Conservation (phyloP, 805 yeast genomes). For the Peterozyma xylosa region DNA sequence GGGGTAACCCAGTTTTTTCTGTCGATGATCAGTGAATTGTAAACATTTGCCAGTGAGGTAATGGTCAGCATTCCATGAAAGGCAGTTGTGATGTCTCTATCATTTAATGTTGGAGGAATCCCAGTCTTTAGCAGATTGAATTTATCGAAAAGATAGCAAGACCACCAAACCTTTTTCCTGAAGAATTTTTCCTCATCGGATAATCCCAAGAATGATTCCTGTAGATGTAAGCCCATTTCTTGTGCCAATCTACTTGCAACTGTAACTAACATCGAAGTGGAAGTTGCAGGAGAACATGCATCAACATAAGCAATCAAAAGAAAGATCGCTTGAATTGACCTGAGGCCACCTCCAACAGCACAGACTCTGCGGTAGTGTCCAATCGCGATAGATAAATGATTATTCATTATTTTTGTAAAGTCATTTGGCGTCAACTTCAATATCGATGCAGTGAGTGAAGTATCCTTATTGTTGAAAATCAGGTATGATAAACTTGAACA, state of each 20-base stretch:
- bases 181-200: conserved; percentile 25
- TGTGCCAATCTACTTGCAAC: conserved; percentile 46
- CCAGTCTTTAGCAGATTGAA: conserved; percentile 38
- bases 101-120: conserved; percentile 37
- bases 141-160: conserved; percentile 39
- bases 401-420: too few species aligned
- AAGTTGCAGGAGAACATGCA: not conserved
- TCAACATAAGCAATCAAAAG: not conserved
- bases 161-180: conserved; percentile 41
- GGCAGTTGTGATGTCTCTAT: conserved; percentile 22
- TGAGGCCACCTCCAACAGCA: not conserved
- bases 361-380: not conserved
- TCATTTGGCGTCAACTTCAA: too few species aligned
- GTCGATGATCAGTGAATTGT: too few species aligned
- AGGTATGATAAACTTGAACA: too few species aligned
- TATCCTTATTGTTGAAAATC: too few species aligned
- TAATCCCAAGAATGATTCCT: conserved; percentile 33
- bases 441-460: too few species aligned
- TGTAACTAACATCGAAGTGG: conserved; percentile 23
- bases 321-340: not conserved
- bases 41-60: too few species aligned
- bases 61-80: too few species aligned
- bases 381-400: not conserved
- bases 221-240: conserved; percentile 49
- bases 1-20: too few species aligned